Evolutionary conservation across 176 grass and related monocot species (phyloP).

Genomic region (Aegilops bicornis): DNA sequence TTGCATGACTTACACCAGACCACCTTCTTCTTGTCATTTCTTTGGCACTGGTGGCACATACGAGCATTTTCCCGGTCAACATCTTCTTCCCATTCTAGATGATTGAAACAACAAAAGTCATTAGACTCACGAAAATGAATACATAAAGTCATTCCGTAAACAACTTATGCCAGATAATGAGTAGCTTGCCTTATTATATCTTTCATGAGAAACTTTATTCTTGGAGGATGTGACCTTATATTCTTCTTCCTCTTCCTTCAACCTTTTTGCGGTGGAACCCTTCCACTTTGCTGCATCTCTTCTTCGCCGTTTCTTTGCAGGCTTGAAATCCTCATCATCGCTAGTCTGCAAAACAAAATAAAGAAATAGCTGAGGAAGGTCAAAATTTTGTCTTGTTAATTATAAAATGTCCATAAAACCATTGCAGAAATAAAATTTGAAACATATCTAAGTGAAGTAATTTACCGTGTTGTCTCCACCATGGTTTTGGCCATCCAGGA

Average conservation of each 20-base stretch:
- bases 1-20: constrained; percentile 53
- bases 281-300: neutral
- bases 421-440: neutral
- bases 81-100: constrained; percentile 31
- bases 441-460: neutral
- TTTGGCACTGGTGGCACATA: constrained; percentile 80
- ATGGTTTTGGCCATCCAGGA: neutral
- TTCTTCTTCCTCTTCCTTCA: neutral
- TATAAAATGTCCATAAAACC: neutral
- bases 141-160: neutral
- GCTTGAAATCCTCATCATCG: neutral
- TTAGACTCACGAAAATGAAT: neutral
- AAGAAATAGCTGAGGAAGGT: neutral
- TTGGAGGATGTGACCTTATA: constrained; percentile 7
- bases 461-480: neutral
- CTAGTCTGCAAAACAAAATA: neutral
- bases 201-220: constrained; percentile 1
- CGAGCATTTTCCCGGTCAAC: constrained; percentile 45
- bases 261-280: neutral
- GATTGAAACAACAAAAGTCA: neutral
- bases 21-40: constrained; percentile 56
- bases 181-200: constrained; percentile 12
- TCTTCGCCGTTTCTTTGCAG: neutral
- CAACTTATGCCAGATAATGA: neutral
- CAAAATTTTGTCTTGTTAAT: neutral